Percentiles rank a stretch among this genome's conserved stretches.
Evolutionary conservation across 495 filamentous ascomycete species (phyloP).

Genomic region (Penicillium daleae): DNA sequence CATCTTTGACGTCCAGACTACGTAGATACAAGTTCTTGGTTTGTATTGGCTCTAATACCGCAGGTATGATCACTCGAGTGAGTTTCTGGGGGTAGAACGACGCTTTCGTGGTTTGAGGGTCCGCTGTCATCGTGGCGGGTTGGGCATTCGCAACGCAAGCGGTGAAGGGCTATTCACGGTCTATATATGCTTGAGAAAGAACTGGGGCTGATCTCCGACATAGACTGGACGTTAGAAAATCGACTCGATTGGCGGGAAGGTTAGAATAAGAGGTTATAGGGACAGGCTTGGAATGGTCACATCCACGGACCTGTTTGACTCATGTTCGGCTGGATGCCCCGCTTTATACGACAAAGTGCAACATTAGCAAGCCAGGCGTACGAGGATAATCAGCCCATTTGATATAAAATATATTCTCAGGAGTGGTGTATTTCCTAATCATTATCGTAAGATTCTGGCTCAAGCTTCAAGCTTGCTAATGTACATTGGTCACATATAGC

Average conservation of each 20-base stretch:
- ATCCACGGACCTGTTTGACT: constrained; percentile 2
- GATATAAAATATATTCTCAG: too few species aligned
- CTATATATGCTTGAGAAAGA: background rate
- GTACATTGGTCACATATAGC: background rate
- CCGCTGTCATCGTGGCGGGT: constrained; percentile 5
- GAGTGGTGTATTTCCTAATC: too few species aligned
- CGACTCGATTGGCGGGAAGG: background rate
- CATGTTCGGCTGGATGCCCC: background rate
- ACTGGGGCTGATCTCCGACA: background rate
- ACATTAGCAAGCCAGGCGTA: background rate
- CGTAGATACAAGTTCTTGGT: constrained; percentile 30
- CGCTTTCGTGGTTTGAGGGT: constrained; percentile 3
- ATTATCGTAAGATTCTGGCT: background rate
- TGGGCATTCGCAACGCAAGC: background rate
- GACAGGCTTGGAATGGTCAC: background rate
- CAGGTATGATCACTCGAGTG: constrained; percentile 24
- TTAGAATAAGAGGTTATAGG: background rate
- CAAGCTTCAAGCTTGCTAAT: background rate
- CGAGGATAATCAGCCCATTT: too few species aligned
- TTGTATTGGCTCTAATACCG: constrained; percentile 9
- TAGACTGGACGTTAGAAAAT: background rate
- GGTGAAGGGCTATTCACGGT: background rate
- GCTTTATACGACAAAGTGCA: background rate
- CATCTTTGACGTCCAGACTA: constrained; percentile 21
- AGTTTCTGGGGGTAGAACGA: constrained; percentile 23